Base-by-base conservation (phyloP, 2,329 filamentous ascomycete species). In the Aspergillus sp. region DNA sequence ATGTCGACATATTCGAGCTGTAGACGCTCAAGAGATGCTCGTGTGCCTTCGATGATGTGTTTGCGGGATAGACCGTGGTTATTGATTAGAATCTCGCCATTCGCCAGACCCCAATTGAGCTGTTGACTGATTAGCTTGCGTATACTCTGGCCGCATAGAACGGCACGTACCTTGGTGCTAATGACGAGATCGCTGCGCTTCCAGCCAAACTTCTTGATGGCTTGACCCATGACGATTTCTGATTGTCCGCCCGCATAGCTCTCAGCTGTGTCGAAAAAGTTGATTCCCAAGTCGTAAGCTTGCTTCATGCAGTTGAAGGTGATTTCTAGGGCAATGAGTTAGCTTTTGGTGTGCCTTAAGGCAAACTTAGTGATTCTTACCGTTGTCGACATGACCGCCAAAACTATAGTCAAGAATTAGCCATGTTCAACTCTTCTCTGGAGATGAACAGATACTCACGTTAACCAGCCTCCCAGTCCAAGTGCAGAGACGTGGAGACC, bases 401-500 rank as follows among this genome's bases (percentile, higher is more conserved):
- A 69, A 69, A 1, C 66, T 90, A 32, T n/a, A 6, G 47, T 11
- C 11, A 19, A 17, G 51, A 52, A 27, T 56, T 54, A 60, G 39
- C 48, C 19, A 15, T 25, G 23, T 23, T 19, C 39, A 41, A 49
- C 7, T 7, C 39, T 6, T 19, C 27, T 27, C 21, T 17, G 15
- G 27, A 30, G 10, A 19, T 17, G 13, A 25, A 39, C 27, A 58
- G 25, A 19, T n/a, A 62, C 65, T 63, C 62, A 75, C 62, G 70
- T 74, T 17, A 75, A 64, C 76, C 76, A 79, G 39, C 77, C 77
- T 44, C 79, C 90, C 3, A 92, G 81, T 1, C 87, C 88, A 64
- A 92, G 87, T 53, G 86, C 83, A 49, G 89, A 92, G 38, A 92
- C 88, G 74, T 91, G 86, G 19, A 92, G 83, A 57, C 90, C 89